phyloP scores from a whole-genome alignment of 2,329 filamentous ascomycete species.

The Zopfia rhizophila region DNA sequence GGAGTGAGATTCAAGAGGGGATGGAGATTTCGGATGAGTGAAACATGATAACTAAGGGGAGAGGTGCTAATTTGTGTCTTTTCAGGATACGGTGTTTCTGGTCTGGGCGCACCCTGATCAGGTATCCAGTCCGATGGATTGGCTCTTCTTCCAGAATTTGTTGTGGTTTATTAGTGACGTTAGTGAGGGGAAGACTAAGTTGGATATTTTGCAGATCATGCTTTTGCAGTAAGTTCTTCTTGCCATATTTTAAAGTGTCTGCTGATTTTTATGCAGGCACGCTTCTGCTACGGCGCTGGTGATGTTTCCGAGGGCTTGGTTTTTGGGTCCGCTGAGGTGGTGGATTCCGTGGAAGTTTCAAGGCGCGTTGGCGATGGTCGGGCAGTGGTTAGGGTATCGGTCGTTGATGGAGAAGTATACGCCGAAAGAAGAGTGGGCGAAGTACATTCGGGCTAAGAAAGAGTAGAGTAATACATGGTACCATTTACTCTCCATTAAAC shows the following conservation, averaged over 20 bases:
- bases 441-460: conserved; percentile 20
- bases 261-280: conserved; percentile 21
- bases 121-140: conserved; percentile 24
- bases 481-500: too few relatives aligned
- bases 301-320: conserved; percentile 26
- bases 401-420: conserved; percentile 30
- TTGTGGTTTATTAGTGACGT: conserved; percentile 23
- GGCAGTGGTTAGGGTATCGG: conserved; percentile 20
- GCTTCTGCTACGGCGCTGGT: conserved; percentile 26
- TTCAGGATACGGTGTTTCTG: conserved; percentile 22
- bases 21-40: too few relatives aligned
- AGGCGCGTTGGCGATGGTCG: conserved; percentile 18
- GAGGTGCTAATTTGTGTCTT: neutral
- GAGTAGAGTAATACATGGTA: too few relatives aligned
- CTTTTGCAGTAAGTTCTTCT: conserved; percentile 24
- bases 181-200: conserved; percentile 20
- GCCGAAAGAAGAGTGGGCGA: conserved; percentile 41
- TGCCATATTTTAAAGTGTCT: neutral
- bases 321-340: conserved; percentile 30
- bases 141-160: conserved; percentile 28
- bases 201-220: conserved; percentile 28
- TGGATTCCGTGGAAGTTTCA: conserved; percentile 29
- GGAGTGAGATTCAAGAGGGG: too few relatives aligned
- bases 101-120: conserved; percentile 27
- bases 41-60: too few relatives aligned